Conservation (phyloP, 2,329 filamentous ascomycete species). For the Cytospora leucostoma region DNA sequence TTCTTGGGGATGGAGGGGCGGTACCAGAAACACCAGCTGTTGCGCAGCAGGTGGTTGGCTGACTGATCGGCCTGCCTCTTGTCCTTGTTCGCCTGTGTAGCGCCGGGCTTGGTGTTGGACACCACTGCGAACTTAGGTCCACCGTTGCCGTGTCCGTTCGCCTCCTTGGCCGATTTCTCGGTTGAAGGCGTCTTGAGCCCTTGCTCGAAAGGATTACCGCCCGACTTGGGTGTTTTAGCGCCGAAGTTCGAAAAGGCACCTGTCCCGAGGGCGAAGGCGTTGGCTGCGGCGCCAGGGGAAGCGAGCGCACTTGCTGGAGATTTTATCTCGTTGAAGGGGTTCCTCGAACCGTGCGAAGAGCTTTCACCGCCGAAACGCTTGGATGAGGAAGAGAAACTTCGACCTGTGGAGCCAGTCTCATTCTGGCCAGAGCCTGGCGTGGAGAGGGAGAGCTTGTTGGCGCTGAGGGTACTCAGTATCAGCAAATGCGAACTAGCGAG, state of each 20-base stretch:
- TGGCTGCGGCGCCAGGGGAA: constrained; percentile 76
- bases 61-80: constrained; percentile 21
- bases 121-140: constrained; percentile 47
- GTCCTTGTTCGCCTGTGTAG: constrained; percentile 41
- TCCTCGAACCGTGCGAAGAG: constrained; percentile 73
- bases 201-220: constrained; percentile 78
- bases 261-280: constrained; percentile 89
- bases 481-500: constrained; percentile 19
- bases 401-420: constrained; percentile 50
- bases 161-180: constrained; percentile 64
- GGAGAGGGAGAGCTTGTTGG: constrained; percentile 87
- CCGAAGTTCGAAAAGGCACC: constrained; percentile 98
- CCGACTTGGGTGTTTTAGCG: constrained; percentile 83
- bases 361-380: constrained; percentile 75
- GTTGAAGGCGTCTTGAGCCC: constrained; percentile 60
- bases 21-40: constrained; percentile 97
- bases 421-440: constrained; percentile 61
- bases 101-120: constrained; percentile 34
- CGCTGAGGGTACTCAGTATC: constrained; percentile 50
- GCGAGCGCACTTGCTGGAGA: constrained; percentile 69
- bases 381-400: constrained; percentile 60
- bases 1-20: constrained; percentile 95
- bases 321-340: constrained; percentile 76
- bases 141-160: constrained; percentile 43
- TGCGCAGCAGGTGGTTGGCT: constrained; percentile 66